Percentiles rank a stretch among this genome's conserved stretches.
These are phyloP conservation scores for Tritrichomonas musculus DNA, from an alignment of 208 protist species.

Conservation along the genomic window DNA sequence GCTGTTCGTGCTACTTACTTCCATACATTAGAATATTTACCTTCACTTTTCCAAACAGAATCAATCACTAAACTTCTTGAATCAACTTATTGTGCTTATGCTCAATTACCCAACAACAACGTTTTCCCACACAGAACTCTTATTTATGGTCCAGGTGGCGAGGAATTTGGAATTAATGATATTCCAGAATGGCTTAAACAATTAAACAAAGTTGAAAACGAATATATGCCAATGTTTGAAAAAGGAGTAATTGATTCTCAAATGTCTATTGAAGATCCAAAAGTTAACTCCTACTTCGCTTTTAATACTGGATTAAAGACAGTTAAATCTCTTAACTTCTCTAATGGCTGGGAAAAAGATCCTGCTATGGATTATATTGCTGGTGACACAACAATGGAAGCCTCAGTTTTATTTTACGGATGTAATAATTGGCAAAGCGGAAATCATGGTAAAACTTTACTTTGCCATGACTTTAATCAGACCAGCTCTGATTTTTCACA, in stretches of 20 bases:
- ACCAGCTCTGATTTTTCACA: background rate
- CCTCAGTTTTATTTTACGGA: background rate
- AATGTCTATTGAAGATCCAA: background rate
- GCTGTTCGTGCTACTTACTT: background rate
- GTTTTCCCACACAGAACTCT: background rate
- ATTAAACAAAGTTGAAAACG: background rate
- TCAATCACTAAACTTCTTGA: background rate
- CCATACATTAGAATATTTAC: background rate
- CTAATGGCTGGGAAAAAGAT: background rate
- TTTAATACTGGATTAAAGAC: background rate
- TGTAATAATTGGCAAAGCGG: background rate
- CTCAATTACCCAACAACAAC: background rate
- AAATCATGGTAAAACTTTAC: background rate
- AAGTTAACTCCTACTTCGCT: background rate
- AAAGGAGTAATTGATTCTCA: no score
- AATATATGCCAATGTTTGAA: background rate
- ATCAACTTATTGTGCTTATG: background rate
- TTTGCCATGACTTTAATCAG: background rate
- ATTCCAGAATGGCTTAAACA: background rate
- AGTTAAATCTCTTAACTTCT: background rate
- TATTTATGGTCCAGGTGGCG: background rate
- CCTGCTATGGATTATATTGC: no score
- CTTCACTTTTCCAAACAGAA: background rate
- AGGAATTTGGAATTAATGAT: background rate
- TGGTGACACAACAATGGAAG: background rate